Conservation (phyloP, 768 basidiomycete species). For the Bullera alba region DNA sequence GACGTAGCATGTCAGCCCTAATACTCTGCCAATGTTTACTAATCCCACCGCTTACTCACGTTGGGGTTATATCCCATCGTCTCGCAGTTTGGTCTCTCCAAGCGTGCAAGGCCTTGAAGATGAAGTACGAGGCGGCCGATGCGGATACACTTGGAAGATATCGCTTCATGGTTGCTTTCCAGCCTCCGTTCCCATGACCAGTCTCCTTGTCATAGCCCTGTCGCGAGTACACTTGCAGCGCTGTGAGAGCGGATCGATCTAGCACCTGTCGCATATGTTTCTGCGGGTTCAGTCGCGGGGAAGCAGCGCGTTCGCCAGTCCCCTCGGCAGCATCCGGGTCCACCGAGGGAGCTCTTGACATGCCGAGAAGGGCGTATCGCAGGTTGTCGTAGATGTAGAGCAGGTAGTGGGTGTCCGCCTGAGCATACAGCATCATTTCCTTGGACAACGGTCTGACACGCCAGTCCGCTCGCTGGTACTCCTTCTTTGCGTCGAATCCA, state of each 20-base stretch:
- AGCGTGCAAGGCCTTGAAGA: constrained; percentile 65
- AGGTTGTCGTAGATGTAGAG: constrained; percentile 87
- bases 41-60: constrained; percentile 51
- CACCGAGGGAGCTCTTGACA: constrained; percentile 26
- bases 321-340: constrained; percentile 31
- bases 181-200: constrained; percentile 65
- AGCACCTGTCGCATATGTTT: constrained; percentile 60
- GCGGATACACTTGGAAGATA: constrained; percentile 63
- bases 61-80: constrained; percentile 76
- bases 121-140: constrained; percentile 51
- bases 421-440: constrained; percentile 87
- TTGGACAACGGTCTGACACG: constrained; percentile 78
- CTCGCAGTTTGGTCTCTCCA: constrained; percentile 78
- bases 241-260: constrained; percentile 66
- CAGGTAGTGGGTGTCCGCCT: constrained; percentile 93
- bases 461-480: constrained; percentile 97
- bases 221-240: constrained; percentile 62
- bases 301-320: background rate
- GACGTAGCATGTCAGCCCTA: too few relatives aligned
- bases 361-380: constrained; percentile 67
- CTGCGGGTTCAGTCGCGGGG: constrained; percentile 46
- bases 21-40: background rate
- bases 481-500: constrained; percentile 84
- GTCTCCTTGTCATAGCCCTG: constrained; percentile 62
- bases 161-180: constrained; percentile 69